Percentiles rank a stretch among this genome's conserved stretches.
phyloP scores from a whole-genome alignment of 768 basidiomycete species.

The Exidia glandulosa region DNA sequence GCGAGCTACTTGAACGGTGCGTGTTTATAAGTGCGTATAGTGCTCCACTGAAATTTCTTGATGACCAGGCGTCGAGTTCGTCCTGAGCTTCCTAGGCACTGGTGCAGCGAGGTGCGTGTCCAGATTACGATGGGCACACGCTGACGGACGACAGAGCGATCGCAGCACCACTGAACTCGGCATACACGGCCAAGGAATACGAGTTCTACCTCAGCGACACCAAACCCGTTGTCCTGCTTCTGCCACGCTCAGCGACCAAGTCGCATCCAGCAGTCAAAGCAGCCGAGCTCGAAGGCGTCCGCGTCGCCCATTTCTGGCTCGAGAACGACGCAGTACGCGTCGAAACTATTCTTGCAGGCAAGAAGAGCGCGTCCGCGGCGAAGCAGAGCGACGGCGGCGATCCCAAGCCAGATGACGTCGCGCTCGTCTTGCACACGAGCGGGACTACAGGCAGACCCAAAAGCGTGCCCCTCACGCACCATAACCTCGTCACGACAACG shows the following conservation, averaged over 20 bases:
- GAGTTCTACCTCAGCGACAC: slow-evolving; percentile 15
- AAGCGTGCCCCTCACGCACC: slow-evolving; percentile 22
- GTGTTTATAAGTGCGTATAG: background rate
- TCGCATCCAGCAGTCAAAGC: background rate
- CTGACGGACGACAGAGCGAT: slow-evolving; percentile 7
- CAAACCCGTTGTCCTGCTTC: slow-evolving; percentile 13
- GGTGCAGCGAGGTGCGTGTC: slow-evolving; percentile 9
- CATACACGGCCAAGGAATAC: slow-evolving; percentile 11
- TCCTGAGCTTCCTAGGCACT: slow-evolving; percentile 13
- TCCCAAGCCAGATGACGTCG: slow-evolving; percentile 29
- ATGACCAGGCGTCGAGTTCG: slow-evolving; percentile 11
- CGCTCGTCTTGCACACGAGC: slow-evolving; percentile 47
- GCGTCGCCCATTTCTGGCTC: background rate
- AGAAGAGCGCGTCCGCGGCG: background rate
- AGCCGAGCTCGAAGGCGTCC: background rate
- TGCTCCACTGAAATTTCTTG: background rate
- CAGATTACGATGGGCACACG: background rate
- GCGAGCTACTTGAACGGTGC: slow-evolving; percentile 10
- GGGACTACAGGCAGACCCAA: slow-evolving; percentile 40
- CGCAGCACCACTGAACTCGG: slow-evolving; percentile 14
- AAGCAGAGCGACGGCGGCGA: background rate
- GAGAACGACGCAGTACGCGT: background rate
- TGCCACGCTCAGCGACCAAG: slow-evolving; percentile 1
- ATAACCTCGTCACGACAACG: slow-evolving; percentile 22
- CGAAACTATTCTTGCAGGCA: background rate